Evolutionary conservation across 352 stramenopile species (phyloP), one percentile per base, ranked within the genome.

Genomic region (Globisporangium solare): DNA sequence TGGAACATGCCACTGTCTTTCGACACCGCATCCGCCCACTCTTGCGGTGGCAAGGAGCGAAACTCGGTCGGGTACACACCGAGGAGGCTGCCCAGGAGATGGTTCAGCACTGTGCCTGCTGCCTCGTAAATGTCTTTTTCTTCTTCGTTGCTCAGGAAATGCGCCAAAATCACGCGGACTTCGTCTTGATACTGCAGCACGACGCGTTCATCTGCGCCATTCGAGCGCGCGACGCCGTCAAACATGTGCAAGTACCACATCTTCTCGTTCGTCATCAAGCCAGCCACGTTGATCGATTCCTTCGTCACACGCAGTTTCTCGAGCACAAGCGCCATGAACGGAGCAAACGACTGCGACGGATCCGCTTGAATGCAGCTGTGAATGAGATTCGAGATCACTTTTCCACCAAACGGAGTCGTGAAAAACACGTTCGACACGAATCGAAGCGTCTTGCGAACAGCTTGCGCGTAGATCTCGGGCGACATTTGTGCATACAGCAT

Each of bases 341-440:
- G 41, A 2, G 58, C 42, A n/a, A 76, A 59, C 12, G 74, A 71
- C 24, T 79, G 52, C n/a, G 60, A 59, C 8, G 71, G 54, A 42
- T 81, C 70, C 15, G 66, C 74, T 48, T 83, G 72, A 10, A 83
- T 51, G 51, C 72, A 84, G 41, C 72, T 68, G 49, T 67, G 72
- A 32, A 89, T 68, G 43, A 92, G 57, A 21, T 65, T 68, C 1
- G 76, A 74, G 18, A 88, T 58, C 2, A 87, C 71, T 37, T 84
- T 84, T 11, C 81, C 75, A 53, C 79, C 76, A 21, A 86, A 89
- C 6, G 68, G 32, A 4, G 78, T 79, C 15, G 79, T 76, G 49
- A 89, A 87, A 47, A 86, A 89, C 24, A 68, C 72, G 51, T 65
- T 74, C n/a, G 64, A 68, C 13, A 86, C 73, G 21, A 89, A 89